Conservation (phyloP, 345 rosid genomes). For the Salix udensis region DNA sequence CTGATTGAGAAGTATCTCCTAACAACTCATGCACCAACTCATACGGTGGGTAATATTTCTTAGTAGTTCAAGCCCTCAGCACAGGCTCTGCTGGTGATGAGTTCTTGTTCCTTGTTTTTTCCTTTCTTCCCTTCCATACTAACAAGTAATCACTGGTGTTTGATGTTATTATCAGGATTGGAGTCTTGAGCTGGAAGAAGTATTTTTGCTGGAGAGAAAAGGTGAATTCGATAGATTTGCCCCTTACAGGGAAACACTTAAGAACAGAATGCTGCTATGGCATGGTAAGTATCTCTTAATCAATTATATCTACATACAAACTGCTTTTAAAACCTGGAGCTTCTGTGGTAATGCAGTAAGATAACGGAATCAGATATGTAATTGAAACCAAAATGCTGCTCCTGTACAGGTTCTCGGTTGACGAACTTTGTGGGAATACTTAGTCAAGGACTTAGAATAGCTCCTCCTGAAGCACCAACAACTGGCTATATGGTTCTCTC, state of each 20-base stretch:
- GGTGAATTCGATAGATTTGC: slow-evolving; percentile 85
- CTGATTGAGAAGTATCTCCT: slow-evolving; percentile 76
- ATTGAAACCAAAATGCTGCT: slow-evolving; percentile 4
- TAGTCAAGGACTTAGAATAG: slow-evolving; percentile 94
- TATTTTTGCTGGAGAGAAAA: slow-evolving; percentile 81
- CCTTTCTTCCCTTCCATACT: not conserved
- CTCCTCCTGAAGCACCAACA: slow-evolving; percentile 98
- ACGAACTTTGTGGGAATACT: slow-evolving; percentile 94
- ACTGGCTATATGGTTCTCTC: slow-evolving; percentile 90
- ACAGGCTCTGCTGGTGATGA: not conserved
- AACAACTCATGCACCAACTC: slow-evolving; percentile 90
- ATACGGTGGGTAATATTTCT: slow-evolving; percentile 47
- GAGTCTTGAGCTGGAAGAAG: slow-evolving; percentile 89
- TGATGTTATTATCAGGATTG: slow-evolving; percentile 54
- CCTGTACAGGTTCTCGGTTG: slow-evolving; percentile 73
- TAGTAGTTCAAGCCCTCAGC: not conserved
- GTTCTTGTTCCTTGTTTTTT: not conserved
- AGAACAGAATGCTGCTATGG: slow-evolving; percentile 90
- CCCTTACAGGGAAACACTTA: slow-evolving; percentile 59
- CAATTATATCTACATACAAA: not conserved
- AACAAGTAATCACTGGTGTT: not conserved
- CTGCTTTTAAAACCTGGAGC: not conserved
- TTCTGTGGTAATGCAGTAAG: not conserved
- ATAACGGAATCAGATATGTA: not conserved
- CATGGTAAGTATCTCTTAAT: slow-evolving; percentile 51